phyloP scores from a whole-genome alignment of 176 grass and related monocot species.

The Triticum turgidum region DNA sequence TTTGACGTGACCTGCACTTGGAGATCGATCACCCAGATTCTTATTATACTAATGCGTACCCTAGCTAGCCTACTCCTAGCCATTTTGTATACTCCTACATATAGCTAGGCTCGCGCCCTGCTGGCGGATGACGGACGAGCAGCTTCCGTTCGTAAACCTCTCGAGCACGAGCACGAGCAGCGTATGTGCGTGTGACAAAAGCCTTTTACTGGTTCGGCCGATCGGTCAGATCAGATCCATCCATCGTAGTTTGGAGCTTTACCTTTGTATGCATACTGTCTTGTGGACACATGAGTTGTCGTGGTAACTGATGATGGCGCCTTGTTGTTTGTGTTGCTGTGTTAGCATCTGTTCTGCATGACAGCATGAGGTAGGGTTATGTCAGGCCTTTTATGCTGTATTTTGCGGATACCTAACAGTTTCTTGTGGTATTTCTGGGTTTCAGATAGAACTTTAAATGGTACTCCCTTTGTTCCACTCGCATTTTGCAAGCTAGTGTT shows the following conservation, averaged over 20 bases:
- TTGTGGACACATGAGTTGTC: slow-evolving; percentile 28
- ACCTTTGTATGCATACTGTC: slow-evolving; percentile 36
- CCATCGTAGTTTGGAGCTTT: slow-evolving; percentile 47
- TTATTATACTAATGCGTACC: slow-evolving; percentile 21
- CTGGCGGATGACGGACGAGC: neutral
- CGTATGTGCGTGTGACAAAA: slow-evolving; percentile 13
- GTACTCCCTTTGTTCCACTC: too few species aligned
- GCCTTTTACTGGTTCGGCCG: slow-evolving; percentile 23
- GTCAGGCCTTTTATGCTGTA: neutral
- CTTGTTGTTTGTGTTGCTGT: slow-evolving; percentile 30
- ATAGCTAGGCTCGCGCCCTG: neutral
- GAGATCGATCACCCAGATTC: slow-evolving; percentile 1
- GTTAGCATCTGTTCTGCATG: neutral
- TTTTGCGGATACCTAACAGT: neutral
- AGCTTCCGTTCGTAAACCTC: slow-evolving; percentile 26
- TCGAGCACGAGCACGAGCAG: neutral
- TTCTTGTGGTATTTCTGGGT: neutral
- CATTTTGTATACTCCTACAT: neutral
- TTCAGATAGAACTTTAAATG: neutral
- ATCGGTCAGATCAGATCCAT: slow-evolving; percentile 34
- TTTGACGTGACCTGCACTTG: slow-evolving; percentile 38
- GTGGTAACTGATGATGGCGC: neutral
- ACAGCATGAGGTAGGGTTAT: neutral
- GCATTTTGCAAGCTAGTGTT: too few species aligned
- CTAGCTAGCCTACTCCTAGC: neutral